Evolutionary conservation across 1,284 basidiomycete species (phyloP).

Genomic region (Peniophora sp.): DNA sequence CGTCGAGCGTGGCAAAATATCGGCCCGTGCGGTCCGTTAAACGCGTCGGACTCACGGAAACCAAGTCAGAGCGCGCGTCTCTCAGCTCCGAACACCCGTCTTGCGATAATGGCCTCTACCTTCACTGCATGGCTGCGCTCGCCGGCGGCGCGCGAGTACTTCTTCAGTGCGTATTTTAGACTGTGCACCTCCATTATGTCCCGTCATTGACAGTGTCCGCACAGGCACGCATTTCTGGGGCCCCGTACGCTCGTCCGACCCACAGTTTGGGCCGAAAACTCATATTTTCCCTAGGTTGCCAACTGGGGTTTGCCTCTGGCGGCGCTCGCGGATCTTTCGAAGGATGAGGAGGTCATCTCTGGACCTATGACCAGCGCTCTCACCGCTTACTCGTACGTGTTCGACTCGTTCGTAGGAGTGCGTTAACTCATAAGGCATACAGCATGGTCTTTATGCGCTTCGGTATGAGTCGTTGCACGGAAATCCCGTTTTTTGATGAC

Average conservation of each 20-base stretch:
- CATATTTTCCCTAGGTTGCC: constrained; percentile 54
- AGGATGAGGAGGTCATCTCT: constrained; percentile 93
- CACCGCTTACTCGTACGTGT: constrained; percentile 81
- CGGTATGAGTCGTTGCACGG: constrained; percentile 45
- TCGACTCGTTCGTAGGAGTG: background rate
- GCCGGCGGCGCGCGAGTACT: constrained; percentile 85
- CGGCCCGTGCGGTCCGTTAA: too few species aligned
- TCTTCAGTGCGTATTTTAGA: constrained; percentile 70
- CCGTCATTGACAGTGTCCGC: constrained; percentile 2
- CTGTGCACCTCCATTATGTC: background rate
- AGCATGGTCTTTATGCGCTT: constrained; percentile 95
- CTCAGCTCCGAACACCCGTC: constrained; percentile 9
- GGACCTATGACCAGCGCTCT: constrained; percentile 92
- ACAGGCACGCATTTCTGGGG: constrained; percentile 95
- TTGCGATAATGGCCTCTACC: constrained; percentile 57
- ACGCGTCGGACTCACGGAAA: too few species aligned
- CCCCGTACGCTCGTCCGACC: constrained; percentile 42
- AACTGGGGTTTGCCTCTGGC: constrained; percentile 97
- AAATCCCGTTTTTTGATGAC: background rate
- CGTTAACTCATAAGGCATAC: constrained; percentile 3
- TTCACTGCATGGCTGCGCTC: constrained; percentile 84
- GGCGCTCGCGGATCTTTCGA: constrained; percentile 81
- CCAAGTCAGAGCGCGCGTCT: too few species aligned
- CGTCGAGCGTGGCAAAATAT: too few species aligned
- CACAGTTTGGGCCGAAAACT: constrained; percentile 8